These are phyloP conservation scores for Combretum micranthum DNA, from an alignment of 345 rosid genomes.

Conservation along the genomic window DNA sequence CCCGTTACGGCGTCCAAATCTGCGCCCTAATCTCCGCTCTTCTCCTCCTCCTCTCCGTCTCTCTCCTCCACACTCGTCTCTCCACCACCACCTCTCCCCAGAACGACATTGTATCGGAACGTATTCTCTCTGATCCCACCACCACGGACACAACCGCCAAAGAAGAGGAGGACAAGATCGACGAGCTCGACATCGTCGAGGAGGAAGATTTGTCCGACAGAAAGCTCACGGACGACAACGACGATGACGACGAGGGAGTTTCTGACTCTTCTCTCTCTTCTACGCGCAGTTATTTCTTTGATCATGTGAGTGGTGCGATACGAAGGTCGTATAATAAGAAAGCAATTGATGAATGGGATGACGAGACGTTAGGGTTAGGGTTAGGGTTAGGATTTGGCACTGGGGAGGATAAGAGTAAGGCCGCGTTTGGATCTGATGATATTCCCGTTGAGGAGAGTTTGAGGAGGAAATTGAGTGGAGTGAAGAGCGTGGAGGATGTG, in stretches of 20 bases:
- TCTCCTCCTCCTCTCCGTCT: slow-evolving; percentile 75
- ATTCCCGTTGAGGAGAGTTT: slow-evolving; percentile 65
- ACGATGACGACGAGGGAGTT: slow-evolving; percentile 33
- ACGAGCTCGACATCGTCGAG: slow-evolving; percentile 71
- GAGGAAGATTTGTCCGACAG: slow-evolving; percentile 5
- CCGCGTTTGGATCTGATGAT: slow-evolving; percentile 75
- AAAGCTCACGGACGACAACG: slow-evolving; percentile 12
- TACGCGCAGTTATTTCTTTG: slow-evolving; percentile 59
- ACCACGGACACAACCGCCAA: slow-evolving; percentile 14
- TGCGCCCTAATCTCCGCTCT: slow-evolving; percentile 72
- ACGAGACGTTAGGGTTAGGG: slow-evolving; percentile 36
- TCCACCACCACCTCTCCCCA: slow-evolving; percentile 34
- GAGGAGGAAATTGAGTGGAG: slow-evolving; percentile 61
- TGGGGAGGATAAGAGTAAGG: slow-evolving; percentile 25
- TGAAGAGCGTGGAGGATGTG: slow-evolving; percentile 61
- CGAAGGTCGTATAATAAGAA: slow-evolving; percentile 50
- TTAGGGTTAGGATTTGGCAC: no score
- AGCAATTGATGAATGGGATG: slow-evolving; percentile 88
- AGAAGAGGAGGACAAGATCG: slow-evolving; percentile 51
- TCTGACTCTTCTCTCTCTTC: slow-evolving; percentile 25
- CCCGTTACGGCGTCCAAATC: slow-evolving; percentile 61
- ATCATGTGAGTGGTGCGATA: slow-evolving; percentile 57
- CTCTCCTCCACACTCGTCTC: slow-evolving; percentile 81
- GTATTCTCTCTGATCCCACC: slow-evolving; percentile 54
- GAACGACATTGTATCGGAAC: slow-evolving; percentile 26